Evolutionary conservation across 139 green algal genomes (phyloP).

Genomic region (Gonium pectorale): DNA sequence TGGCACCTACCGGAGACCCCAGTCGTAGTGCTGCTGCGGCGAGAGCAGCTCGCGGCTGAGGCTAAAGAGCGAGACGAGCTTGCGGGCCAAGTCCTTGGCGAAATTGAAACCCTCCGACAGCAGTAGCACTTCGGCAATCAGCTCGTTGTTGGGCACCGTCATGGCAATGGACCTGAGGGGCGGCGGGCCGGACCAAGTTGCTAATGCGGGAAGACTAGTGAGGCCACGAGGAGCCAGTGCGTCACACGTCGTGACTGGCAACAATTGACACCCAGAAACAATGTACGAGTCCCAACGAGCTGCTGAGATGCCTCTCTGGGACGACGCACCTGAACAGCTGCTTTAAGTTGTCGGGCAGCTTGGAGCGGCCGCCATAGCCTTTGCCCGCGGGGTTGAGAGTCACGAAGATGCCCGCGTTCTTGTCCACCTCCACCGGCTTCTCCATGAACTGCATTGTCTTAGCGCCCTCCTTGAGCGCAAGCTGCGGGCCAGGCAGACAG

Average conservation of each 20-base stretch:
- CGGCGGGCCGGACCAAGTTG: not conserved
- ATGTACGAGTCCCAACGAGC: too few species aligned
- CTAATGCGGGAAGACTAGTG: too few species aligned
- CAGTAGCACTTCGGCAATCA: constrained; percentile 85
- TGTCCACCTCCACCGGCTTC: constrained; percentile 73
- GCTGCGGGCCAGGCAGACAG: too few species aligned
- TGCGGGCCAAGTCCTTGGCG: constrained; percentile 68
- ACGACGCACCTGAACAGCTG: constrained; percentile 78
- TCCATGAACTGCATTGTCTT: constrained; percentile 76
- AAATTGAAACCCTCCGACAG: constrained; percentile 79
- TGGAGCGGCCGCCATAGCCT: constrained; percentile 85
- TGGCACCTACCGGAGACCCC: constrained; percentile 74
- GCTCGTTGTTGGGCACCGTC: constrained; percentile 82
- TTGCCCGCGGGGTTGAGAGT: constrained; percentile 90
- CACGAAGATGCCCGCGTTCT: constrained; percentile 87
- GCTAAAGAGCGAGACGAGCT: constrained; percentile 77
- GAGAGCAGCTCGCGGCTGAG: constrained; percentile 77
- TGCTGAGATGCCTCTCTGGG: not conserved
- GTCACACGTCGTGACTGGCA: too few species aligned
- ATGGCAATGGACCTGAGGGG: constrained; percentile 78
- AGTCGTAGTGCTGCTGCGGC: constrained; percentile 88
- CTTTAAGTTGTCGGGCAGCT: constrained; percentile 92
- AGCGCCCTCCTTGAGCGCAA: constrained; percentile 71
- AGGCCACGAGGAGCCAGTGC: too few species aligned
- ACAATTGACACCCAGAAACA: too few species aligned